Evolutionary conservation across 139 green algal genomes (phyloP).

Genomic region (Mesotaenium endlicherianum): DNA sequence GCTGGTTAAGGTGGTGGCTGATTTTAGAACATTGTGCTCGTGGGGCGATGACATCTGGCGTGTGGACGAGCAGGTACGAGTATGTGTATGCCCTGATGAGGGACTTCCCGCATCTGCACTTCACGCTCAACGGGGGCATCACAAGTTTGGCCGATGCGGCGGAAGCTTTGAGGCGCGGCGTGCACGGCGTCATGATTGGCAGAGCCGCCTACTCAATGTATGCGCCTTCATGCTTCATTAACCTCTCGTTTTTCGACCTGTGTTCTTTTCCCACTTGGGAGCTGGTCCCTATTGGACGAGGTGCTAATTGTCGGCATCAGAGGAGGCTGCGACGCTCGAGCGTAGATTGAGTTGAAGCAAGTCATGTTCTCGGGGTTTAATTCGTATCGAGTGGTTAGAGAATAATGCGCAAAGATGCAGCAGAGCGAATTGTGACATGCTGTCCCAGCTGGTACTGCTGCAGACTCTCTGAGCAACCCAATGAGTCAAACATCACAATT

Average conservation of each 20-base stretch:
- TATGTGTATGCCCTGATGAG: conserved; percentile 82
- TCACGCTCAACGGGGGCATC: conserved; percentile 73
- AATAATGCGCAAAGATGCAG: not conserved
- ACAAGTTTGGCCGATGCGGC: conserved; percentile 38
- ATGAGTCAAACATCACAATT: too few species aligned
- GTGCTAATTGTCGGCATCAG: not conserved
- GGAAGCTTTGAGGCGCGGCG: conserved; percentile 25
- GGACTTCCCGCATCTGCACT: conserved; percentile 87
- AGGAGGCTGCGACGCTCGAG: not conserved
- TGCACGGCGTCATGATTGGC: conserved; percentile 90
- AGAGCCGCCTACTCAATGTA: conserved; percentile 69
- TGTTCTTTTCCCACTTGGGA: not conserved
- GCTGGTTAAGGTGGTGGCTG: too few species aligned
- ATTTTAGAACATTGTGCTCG: too few species aligned
- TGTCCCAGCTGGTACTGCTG: too few species aligned
- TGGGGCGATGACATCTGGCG: too few species aligned
- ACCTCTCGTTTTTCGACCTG: not conserved
- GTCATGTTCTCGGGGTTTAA: not conserved
- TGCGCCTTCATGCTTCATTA: not conserved
- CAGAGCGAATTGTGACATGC: not conserved
- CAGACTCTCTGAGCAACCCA: too few species aligned
- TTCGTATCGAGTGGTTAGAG: not conserved
- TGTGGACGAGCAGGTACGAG: conserved; percentile 69
- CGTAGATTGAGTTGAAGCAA: not conserved
- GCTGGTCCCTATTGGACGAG: not conserved